Base-by-base conservation (phyloP, 1,284 basidiomycete species). In the Porogramme epimiltina region DNA sequence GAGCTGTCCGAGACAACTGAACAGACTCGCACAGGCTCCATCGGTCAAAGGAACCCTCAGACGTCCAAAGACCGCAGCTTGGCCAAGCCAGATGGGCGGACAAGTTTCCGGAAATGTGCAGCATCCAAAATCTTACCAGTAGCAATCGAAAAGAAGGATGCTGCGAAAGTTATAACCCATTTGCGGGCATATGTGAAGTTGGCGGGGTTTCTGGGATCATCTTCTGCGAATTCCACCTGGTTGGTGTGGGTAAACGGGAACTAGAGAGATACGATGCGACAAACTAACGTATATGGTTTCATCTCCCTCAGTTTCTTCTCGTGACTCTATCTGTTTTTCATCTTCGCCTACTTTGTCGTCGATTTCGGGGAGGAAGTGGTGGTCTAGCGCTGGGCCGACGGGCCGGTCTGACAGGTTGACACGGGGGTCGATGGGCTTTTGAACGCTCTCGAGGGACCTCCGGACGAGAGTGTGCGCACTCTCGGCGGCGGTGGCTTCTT, bases 141-240 rank as follows among this genome's bases (percentile, higher is more conserved):
- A 23, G 85, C 67, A 3, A 77, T 64, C 0, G 86, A 85, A 53
- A 80, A 82, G 46, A 78, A 73, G 47, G 80, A 81, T 1, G 83
- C 84, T 19, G 82, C 73, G 26, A 72, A 55, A 1, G 84, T 85
- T 53, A 89, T 76, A 10, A 58, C 55, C 70, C 79, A 76, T 65
- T 83, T 85, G 26, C 73, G 72, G 2, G 58, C 52, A 0, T 52
- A 24, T 2, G 74, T 66, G 57, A 80, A 85, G 57, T 79, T 77
- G 56, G 73, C 67, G 1, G 84, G 84, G 54, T 84, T 74, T 20
- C 76, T 70, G 1, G 68, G 59, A 45, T 83, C 81, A 10, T 58
- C 65, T n/a, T 73, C 64, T 11, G 76, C 70, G 50, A 83, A 86
- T 46, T 84, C 80, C 44, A 86, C 79, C 82, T 78, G 51, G 23